These are phyloP conservation scores for Toxicodendron radicans DNA, from an alignment of 345 rosid genomes.

Conservation along the genomic window DNA sequence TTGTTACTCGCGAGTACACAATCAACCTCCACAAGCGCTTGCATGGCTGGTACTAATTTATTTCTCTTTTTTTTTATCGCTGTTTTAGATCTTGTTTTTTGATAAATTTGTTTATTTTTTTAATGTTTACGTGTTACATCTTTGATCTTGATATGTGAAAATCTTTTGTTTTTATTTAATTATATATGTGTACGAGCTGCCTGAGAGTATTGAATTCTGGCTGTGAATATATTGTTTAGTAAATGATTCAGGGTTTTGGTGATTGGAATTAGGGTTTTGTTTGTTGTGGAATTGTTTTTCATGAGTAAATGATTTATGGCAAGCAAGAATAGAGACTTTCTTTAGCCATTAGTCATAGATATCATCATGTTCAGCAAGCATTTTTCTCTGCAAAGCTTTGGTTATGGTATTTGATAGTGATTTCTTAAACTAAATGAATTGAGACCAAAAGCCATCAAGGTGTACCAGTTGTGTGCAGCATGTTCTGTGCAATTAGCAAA, in stretches of 20 bases:
- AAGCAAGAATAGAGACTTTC: not conserved
- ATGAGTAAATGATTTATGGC: not conserved
- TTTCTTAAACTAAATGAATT: too few relatives aligned
- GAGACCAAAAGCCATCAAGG: not conserved
- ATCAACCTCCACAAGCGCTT: constrained; percentile 69
- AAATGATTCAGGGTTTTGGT: not conserved
- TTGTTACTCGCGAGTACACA: constrained; percentile 69
- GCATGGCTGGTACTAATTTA: constrained; percentile 50
- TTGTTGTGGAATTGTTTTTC: not conserved
- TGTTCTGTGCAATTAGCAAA: not conserved
- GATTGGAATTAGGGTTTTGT: not conserved
- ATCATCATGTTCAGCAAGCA: not conserved
- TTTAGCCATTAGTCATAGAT: not conserved
- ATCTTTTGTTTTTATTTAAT: not conserved
- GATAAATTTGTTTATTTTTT: not conserved
- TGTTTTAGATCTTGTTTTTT: not conserved
- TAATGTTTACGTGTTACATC: not conserved
- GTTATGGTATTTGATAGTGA: too few relatives aligned
- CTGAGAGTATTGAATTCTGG: not conserved
- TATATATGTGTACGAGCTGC: not conserved
- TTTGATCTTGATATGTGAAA: not conserved
- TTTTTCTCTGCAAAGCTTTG: not conserved
- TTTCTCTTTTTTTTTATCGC: not conserved
- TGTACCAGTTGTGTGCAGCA: not conserved
- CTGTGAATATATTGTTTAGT: too few relatives aligned